Evolutionary conservation across 2,329 filamentous ascomycete genomes (phyloP).

Genomic region (Westerdykella aurantiaca): DNA sequence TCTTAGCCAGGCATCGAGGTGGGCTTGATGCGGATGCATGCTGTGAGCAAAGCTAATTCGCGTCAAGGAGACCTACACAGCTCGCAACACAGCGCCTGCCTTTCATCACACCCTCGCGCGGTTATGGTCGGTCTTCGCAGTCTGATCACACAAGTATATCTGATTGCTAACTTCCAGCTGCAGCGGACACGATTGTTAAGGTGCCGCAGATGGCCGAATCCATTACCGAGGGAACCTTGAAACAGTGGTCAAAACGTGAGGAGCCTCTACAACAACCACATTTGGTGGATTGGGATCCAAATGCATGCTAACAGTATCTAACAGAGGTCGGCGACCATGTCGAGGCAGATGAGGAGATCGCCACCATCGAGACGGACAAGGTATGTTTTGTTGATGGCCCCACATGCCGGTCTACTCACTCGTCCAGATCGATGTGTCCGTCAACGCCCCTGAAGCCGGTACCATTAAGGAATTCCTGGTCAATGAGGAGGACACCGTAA

Average conservation of each 20-base stretch:
- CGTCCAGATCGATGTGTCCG: slow-evolving; percentile 82
- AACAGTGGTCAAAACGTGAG: slow-evolving; percentile 82
- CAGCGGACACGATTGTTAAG: slow-evolving; percentile 78
- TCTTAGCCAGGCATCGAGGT: slow-evolving; percentile 27
- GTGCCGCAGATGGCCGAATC: slow-evolving; percentile 98
- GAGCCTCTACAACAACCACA: slow-evolving; percentile 1
- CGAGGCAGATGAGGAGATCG: slow-evolving; percentile 94
- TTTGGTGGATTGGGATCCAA: not conserved
- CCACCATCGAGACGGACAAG: slow-evolving; percentile 99
- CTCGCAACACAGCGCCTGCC: slow-evolving; percentile 22
- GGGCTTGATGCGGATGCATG: slow-evolving; percentile 9
- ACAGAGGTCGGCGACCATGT: slow-evolving; percentile 83
- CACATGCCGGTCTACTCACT: slow-evolving; percentile 1
- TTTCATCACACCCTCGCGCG: slow-evolving; percentile 29
- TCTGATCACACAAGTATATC: not conserved
- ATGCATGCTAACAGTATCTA: slow-evolving; percentile 10
- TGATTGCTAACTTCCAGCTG: not conserved
- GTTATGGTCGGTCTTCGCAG: slow-evolving; percentile 23
- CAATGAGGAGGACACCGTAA: slow-evolving; percentile 91
- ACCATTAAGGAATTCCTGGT: slow-evolving; percentile 88
- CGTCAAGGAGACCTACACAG: slow-evolving; percentile 24
- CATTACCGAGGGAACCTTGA: slow-evolving; percentile 93
- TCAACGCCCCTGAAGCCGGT: slow-evolving; percentile 88
- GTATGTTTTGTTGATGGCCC: slow-evolving; percentile 41
- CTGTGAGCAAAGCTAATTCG: slow-evolving; percentile 9